Base-by-base conservation (phyloP, 2,329 filamentous ascomycete species). In the Cercospora sesami region DNA sequence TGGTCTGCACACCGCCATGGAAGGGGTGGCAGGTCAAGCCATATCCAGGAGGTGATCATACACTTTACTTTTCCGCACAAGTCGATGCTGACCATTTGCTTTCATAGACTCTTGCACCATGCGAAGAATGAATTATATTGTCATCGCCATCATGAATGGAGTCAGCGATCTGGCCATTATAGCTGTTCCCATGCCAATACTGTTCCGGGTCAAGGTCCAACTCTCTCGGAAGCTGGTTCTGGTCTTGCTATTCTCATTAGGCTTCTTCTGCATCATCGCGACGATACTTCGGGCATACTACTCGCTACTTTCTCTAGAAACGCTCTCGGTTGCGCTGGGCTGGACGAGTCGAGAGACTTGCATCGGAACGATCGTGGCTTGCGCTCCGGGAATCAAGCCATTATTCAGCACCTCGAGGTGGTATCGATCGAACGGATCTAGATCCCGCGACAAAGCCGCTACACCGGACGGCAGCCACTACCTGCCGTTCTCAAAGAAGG, bases 91-190 rank as follows among this genome's bases (percentile, higher is more conserved):
- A 45, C n/a, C 10, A 28, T 18, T 3, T n/a, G 23, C 21, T 4
- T 26, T 23, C 42, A 12, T 8, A 59, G 69, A 71, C 75, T 77
- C 72, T 30, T 74, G 73, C 67, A 73, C 71, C 55, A 60, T 70
- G 12, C 55, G 70, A 9, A 70, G 83, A 16, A 80, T 87, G 73
- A 88, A 88, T 72, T 81, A 87, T 10, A 87, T 88, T 61, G 84
- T 85, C 16, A 87, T 89, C 67, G 83, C 85, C 1, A 80, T 83
- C 4, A 83, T 89, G 74, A 89, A 90, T 71, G 84, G 89, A 60
- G 83, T 84, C 2, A 87, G 86, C 28, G 87, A 89, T 70, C 42
- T 88, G 2, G 81, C 86, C 78, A 88, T 90, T 74, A 83, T 89
- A 30, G 73, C 81, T 3, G 83, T 89, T 21, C 86, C 86, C 1